Base-by-base conservation (phyloP, 352 stramenopile genomes). In the Globisporangium heterothallicum region DNA sequence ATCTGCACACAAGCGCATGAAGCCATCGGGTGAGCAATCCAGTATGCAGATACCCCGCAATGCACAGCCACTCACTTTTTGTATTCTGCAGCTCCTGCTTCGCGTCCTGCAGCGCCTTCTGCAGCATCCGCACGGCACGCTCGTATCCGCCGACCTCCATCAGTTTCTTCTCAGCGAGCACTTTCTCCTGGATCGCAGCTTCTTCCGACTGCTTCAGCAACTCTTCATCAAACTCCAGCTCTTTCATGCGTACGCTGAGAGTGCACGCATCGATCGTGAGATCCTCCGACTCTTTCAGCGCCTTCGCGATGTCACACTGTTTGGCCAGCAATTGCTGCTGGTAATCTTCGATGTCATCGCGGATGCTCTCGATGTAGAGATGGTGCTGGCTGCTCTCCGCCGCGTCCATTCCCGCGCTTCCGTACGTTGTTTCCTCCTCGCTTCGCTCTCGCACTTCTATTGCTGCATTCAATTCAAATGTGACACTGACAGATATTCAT, bases 81-180 rank as follows among this genome's bases (percentile, higher is more conserved):
- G 74, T 85, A 16, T 68, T 62, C 53, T 74, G 63, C 1, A 86
- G 62, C 49, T 87, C 75, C 21, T 59, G 49, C 24, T 81, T 84
- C 22, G 75, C 73, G 6, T 78, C 63, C 36, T 66, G 61, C 26
- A 87, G 49, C 12, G 66, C 69, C 45, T 73, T 77, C 25, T 79
- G 75, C 27, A 84, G 64, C 44, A 73, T 59, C 3, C 77, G 72
- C 53, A 85, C 70, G 6, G 73, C 64, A 25, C 69, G 71, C 35
- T 89, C 74, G 49, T 79, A 73, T 27, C 78, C 75, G 25, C 78
- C 78, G 18, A 87, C 66, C 41, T 86, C 75, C 53, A 80, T 77
- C 0, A 89, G 61, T 10, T 71, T 64, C 53, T 81, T 78, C 61
- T 89, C 74, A 0, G 75, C 68, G 4, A 72, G 52, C 27, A 86